A percentile compares a stretch with the other conserved stretches of the same genome.
phyloP scores from a whole-genome alignment of 148 eudicot species.

The Beta vulgaris region DNA sequence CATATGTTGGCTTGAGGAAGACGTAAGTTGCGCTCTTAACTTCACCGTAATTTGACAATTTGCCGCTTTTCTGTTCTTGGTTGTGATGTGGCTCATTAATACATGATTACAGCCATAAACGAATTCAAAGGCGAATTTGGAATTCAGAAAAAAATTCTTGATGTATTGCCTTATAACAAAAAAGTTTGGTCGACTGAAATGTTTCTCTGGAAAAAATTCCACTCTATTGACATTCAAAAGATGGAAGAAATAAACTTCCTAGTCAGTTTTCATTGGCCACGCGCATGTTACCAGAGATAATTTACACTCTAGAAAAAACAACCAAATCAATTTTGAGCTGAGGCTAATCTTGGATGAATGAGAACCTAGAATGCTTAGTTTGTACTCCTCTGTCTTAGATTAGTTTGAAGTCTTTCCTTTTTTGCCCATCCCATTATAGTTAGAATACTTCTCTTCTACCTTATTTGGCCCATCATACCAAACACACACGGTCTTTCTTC shows the following conservation, averaged over 20 bases:
- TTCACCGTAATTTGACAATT: background rate
- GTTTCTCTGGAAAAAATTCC: background rate
- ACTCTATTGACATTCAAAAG: background rate
- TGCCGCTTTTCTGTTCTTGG: background rate
- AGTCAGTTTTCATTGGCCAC: background rate
- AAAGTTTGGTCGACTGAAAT: background rate
- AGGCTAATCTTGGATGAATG: too few relatives aligned
- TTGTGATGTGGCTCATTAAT: background rate
- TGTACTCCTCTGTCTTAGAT: too few relatives aligned
- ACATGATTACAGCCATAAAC: background rate
- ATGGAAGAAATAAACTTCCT: background rate
- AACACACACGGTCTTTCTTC: too few relatives aligned
- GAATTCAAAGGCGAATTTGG: background rate
- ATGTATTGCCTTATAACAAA: background rate
- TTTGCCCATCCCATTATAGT: too few relatives aligned
- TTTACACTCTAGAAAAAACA: background rate
- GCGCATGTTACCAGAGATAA: too few relatives aligned
- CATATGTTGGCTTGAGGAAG: constrained; percentile 87
- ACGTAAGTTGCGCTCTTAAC: constrained; percentile 40
- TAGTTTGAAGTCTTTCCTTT: too few relatives aligned
- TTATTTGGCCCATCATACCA: too few relatives aligned
- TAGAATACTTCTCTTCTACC: too few relatives aligned
- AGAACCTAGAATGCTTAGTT: background rate
- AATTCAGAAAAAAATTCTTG: background rate
- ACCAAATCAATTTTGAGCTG: background rate